Percentiles rank a stretch among this genome's conserved stretches.
Conservation (phyloP, 2,329 filamentous ascomycete species). For the Hypomyces perniciosus region DNA sequence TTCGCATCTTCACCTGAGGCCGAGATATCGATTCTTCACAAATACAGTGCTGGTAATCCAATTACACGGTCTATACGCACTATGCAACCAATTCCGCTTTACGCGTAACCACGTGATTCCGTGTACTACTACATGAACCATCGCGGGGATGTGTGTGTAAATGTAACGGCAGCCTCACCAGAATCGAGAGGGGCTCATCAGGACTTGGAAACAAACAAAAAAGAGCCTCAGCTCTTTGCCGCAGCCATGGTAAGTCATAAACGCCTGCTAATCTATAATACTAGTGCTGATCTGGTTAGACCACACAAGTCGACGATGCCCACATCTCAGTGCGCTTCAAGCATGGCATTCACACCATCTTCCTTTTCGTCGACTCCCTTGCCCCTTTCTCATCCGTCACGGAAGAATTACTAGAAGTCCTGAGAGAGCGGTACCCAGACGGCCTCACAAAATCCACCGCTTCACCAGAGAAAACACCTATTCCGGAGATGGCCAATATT, state of each 20-base stretch:
- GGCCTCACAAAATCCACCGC: slow-evolving; percentile 39
- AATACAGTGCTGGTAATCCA: background rate
- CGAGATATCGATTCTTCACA: background rate
- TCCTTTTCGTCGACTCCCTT: slow-evolving; percentile 57
- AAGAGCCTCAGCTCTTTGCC: too few relatives aligned
- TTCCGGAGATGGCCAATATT: slow-evolving; percentile 38
- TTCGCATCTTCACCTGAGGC: background rate
- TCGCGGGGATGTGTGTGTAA: background rate
- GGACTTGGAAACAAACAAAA: too few relatives aligned
- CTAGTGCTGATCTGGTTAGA: background rate
- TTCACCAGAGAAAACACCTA: slow-evolving; percentile 28
- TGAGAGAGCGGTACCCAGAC: slow-evolving; percentile 51
- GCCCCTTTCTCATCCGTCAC: slow-evolving; percentile 53
- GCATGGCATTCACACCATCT: slow-evolving; percentile 63
- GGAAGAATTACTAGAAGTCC: slow-evolving; percentile 49
- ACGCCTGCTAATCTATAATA: background rate
- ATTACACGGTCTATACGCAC: slow-evolving; percentile 1
- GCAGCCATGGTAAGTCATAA: background rate
- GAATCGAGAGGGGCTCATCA: background rate
- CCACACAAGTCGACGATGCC: slow-evolving; percentile 34
- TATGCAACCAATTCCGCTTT: slow-evolving; percentile 4
- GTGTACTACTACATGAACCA: slow-evolving; percentile 11
- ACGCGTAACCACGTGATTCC: slow-evolving; percentile 27
- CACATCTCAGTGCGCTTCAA: slow-evolving; percentile 65
- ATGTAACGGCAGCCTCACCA: background rate